Conservation (phyloP, 2,329 filamentous ascomycete genomes). For the Plenodomus lindquistii region DNA sequence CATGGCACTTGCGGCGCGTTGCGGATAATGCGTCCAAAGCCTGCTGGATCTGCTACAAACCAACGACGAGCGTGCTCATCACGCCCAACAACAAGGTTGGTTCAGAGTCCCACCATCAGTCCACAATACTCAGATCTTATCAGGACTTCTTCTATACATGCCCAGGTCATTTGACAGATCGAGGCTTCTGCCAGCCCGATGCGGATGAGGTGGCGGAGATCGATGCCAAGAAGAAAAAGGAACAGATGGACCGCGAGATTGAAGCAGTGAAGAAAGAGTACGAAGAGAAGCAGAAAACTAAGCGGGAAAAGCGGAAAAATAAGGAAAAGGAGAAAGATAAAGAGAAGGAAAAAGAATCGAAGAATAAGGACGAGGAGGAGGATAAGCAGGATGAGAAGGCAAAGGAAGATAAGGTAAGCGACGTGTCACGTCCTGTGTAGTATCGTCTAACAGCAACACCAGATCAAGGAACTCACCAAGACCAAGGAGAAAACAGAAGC, state of each 20-base stretch:
- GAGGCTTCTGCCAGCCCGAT: constrained; percentile 74
- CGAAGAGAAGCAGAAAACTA: constrained; percentile 61
- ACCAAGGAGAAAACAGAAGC: constrained; percentile 48
- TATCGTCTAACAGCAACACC: constrained; percentile 6
- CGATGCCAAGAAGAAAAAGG: constrained; percentile 58
- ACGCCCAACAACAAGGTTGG: constrained; percentile 85
- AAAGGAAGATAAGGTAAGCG: constrained; percentile 60
- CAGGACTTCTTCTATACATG: constrained; percentile 94
- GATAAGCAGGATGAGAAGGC: constrained; percentile 67
- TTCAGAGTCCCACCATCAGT: background rate
- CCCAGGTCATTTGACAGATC: constrained; percentile 78
- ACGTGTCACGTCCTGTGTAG: background rate
- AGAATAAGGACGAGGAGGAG: constrained; percentile 66
- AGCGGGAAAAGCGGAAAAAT: constrained; percentile 53
- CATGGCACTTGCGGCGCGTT: constrained; percentile 84
- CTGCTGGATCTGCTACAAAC: constrained; percentile 92
- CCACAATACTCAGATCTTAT: constrained; percentile 3
- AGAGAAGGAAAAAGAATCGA: constrained; percentile 59
- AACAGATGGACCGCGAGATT: constrained; percentile 54
- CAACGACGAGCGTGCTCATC: constrained; percentile 82
- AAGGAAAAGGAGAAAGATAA: constrained; percentile 62
- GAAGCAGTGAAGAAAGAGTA: constrained; percentile 55
- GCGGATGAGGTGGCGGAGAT: constrained; percentile 67
- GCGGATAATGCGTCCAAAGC: constrained; percentile 81
- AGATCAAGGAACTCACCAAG: constrained; percentile 55